These are phyloP conservation scores for Pyrenochaeta sp. DNA, from an alignment of 2,329 filamentous ascomycete genomes.

Conservation along the genomic window DNA sequence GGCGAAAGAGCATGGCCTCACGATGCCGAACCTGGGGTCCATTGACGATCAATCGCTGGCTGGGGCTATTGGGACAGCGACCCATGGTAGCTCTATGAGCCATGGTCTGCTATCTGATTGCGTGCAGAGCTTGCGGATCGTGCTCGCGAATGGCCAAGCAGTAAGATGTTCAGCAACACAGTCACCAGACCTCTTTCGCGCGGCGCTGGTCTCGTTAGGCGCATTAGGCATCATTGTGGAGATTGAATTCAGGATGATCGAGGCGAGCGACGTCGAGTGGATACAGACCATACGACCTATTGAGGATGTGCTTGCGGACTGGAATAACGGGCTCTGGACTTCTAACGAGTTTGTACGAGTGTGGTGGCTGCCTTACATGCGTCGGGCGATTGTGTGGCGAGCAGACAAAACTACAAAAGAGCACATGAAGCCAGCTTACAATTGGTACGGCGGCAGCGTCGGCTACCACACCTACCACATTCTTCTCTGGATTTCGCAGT, in stretches of 20 bases:
- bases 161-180: constrained; percentile 72
- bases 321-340: constrained; percentile 81
- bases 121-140: constrained; percentile 77
- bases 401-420: constrained; percentile 79
- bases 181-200: constrained; percentile 83
- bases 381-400: constrained; percentile 86
- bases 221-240: constrained; percentile 91
- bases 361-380: constrained; percentile 97
- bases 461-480: constrained; percentile 94
- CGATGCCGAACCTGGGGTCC: constrained; percentile 90
- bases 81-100: constrained; percentile 84
- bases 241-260: constrained; percentile 82
- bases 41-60: constrained; percentile 95
- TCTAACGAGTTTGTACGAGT: constrained; percentile 88
- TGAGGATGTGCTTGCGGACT: constrained; percentile 71
- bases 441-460: constrained; percentile 81
- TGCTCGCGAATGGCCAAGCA: constrained; percentile 80
- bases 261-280: constrained; percentile 87
- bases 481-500: constrained; percentile 81
- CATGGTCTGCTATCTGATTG: constrained; percentile 87
- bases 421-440: constrained; percentile 66
- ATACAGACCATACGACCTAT: constrained; percentile 79
- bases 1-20: constrained; percentile 78
- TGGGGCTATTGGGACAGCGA: constrained; percentile 90
- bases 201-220: constrained; percentile 85